Conservation (phyloP, 2,329 filamentous ascomycete species). For the Zymoseptoria crescenta region DNA sequence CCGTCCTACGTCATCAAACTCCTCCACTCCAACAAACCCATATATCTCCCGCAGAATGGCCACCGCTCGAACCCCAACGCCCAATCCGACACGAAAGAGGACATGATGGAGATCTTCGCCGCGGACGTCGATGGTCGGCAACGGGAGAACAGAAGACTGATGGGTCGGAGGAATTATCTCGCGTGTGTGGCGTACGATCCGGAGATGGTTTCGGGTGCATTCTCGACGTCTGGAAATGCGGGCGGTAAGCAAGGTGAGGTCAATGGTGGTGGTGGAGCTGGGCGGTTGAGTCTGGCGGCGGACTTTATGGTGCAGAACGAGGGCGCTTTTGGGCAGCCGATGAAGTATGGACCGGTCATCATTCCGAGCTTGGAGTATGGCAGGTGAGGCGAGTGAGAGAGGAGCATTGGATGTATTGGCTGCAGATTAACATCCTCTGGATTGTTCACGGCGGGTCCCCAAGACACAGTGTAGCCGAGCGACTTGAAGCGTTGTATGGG, state of each 20-base stretch:
- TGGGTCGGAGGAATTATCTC: conserved; percentile 87
- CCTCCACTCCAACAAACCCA: conserved; percentile 86
- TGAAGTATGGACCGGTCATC: conserved; percentile 96
- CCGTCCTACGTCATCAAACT: conserved; percentile 82
- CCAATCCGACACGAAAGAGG: conserved; percentile 89
- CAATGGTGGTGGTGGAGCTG: conserved; percentile 33
- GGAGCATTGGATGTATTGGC: neutral
- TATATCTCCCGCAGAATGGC: conserved; percentile 90
- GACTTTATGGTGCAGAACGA: conserved; percentile 97
- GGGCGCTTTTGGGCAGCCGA: conserved; percentile 67
- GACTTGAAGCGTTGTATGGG: neutral
- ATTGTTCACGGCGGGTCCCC: neutral
- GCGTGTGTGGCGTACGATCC: conserved; percentile 93
- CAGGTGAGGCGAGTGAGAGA: conserved; percentile 24
- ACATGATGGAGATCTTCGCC: conserved; percentile 99
- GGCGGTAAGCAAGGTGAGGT: conserved; percentile 16
- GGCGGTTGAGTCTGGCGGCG: conserved; percentile 71
- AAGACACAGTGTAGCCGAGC: neutral
- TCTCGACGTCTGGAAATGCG: conserved; percentile 10
- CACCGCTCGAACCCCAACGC: conserved; percentile 49
- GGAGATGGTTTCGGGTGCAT: conserved; percentile 53
- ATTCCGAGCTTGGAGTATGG: conserved; percentile 61
- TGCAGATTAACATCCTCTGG: neutral
- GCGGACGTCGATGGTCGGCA: conserved; percentile 78
- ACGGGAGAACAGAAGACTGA: conserved; percentile 81